Conservation (phyloP, 208 protist genomes). For the Wallacemonas sp. region DNA sequence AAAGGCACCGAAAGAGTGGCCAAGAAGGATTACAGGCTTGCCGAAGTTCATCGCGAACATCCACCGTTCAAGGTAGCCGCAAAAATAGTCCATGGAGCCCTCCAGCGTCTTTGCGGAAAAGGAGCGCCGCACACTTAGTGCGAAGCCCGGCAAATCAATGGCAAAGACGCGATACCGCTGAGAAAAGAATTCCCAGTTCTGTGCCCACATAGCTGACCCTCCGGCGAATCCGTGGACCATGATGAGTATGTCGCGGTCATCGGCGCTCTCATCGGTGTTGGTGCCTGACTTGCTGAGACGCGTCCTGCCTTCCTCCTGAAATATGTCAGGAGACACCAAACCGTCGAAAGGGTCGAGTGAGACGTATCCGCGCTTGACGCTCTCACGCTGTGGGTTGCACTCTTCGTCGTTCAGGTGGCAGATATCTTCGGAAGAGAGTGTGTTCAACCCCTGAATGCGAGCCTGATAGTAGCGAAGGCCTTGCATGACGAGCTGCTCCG, state of each 20-base stretch:
- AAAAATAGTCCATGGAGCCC: constrained; percentile 38
- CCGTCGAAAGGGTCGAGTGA: constrained; percentile 1
- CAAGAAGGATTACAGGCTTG: constrained; percentile 38
- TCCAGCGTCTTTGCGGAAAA: constrained; percentile 17
- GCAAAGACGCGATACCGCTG: constrained; percentile 44
- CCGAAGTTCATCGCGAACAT: constrained; percentile 27
- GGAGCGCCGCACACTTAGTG: constrained; percentile 34
- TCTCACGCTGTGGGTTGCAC: not conserved
- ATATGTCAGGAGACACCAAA: not conserved
- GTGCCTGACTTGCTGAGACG: too few species aligned
- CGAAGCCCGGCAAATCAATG: constrained; percentile 63
- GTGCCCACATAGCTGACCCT: constrained; percentile 56
- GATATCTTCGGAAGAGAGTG: constrained; percentile 47
- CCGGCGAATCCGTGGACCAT: constrained; percentile 72
- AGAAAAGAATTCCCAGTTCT: constrained; percentile 57
- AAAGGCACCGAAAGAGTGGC: constrained; percentile 65
- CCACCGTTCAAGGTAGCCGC: constrained; percentile 40
- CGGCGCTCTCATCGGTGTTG: not conserved
- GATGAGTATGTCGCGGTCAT: constrained; percentile 28
- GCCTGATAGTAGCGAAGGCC: constrained; percentile 24
- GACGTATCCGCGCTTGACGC: constrained; percentile 1
- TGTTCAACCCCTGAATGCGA: constrained; percentile 42
- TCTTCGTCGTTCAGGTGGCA: constrained; percentile 8
- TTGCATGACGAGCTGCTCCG: constrained; percentile 29
- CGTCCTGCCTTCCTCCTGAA: too few species aligned